Base-by-base conservation (phyloP, 139 green algal genomes). In the Marvania coccoides region DNA sequence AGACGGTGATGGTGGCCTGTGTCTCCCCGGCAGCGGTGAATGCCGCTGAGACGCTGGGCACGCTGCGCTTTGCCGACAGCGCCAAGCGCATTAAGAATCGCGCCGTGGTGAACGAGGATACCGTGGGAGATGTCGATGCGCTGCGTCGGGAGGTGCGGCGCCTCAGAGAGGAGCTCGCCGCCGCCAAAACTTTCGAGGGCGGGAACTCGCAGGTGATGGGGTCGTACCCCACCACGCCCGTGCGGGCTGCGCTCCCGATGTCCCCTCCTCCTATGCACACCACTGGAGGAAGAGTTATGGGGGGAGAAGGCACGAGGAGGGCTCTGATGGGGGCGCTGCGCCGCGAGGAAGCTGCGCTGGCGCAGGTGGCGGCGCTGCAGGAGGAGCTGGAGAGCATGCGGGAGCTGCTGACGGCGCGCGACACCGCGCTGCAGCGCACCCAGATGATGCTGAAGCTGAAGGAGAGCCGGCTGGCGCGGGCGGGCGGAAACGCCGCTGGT, bases 51-150 rank as follows among this genome's bases (percentile, higher is more conserved):
- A 96, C 92, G 12, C 70, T 94, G n/a, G 85, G 67, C 72, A 97
- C 92, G 14, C 84, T 98, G 24, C 76, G 82, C 15, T 98, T 98
- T 78, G 91, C 88, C 30, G 67, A 80, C 58, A 66, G 87, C 10
- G 88, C 90, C 23, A 98, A 98, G 81, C 73, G 81, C 60, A 92
- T 99, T 61, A 82, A 81, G 47, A 98, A 98, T 82, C 79, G 83
- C 66, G 85, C 85, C 3, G 57, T 83, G 4, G 76, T 93, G 29
- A 90, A 92, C 48, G 77, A 90, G 71, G 80, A 87, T 55, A 72
- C 67, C 0, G 45, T 67, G 10, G 89, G 85, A 12, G 81, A 93
- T 36, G 60, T 59, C 6, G 42, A 59, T 0, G 64, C 67, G 55
- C 75, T 94, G 54, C 75, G 77, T 57, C 61, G 55, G 0, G 86